Base-by-base conservation (phyloP, 2,329 filamentous ascomycete species). In the Phaeoacremonium minimum region DNA sequence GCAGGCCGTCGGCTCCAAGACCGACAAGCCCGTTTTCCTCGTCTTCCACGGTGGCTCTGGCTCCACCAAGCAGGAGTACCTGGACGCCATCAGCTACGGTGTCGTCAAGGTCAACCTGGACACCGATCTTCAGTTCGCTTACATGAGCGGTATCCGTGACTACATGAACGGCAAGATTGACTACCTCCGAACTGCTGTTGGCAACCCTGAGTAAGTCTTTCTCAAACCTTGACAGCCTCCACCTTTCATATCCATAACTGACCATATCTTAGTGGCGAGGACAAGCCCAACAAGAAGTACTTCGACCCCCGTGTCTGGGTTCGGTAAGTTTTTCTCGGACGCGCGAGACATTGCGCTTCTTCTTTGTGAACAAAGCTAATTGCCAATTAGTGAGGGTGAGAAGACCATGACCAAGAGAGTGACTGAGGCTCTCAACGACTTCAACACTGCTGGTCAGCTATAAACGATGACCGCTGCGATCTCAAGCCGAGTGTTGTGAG, bases 81-180 rank as follows among this genome's bases (percentile, higher is more conserved):
- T 73, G 46, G 80, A 88, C 54, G 91, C 90, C 60, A 96, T 96
- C 67, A 71, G 73, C 61, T 85, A 91, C 67, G 93, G 93, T 75
- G 91, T 98, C 53, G 85, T 96, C 73, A 98, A 98, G 84, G 93
- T 98, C 71, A 98, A 98, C 76, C 76, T 98, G 56, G 93, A 98
- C 71, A 98, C 93, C 34, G 93, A 98, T 62, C 79, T 97, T 69
- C 91, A 97, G 76, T 95, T 82, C 67, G 90, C 91, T 42, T 98
- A 97, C 78, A 77, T 93, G 50, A 71, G 71, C 45, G 93, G 93
- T 70, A 85, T 97, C 72, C 87, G 93, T 47, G 91, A 98, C 73
- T 98, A 89, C 75, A 77, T 97, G 61, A 67, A 88, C 57, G 85
- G 80, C 64, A 96, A 96, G 80, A 90, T 95, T 73, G 91, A 95